These are phyloP conservation scores for Boletus rubropictus DNA, from an alignment of 768 basidiomycete genomes.

Conservation along the genomic window DNA sequence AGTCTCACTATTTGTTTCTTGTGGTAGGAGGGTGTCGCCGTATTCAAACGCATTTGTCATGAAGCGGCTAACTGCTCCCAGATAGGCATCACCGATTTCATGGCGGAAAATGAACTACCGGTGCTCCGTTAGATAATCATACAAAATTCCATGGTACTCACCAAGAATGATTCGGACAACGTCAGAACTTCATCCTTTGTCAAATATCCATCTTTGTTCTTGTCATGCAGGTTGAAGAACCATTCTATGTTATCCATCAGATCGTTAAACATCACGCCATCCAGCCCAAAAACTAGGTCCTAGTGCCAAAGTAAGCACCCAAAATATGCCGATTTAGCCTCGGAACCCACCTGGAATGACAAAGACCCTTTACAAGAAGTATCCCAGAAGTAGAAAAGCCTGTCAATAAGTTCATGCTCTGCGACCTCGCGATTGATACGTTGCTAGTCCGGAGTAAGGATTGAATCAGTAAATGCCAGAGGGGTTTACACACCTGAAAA, in stretches of 20 bases:
- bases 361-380: conserved; percentile 71
- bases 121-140: conserved; percentile 2
- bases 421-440: conserved; percentile 85
- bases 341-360: conserved; percentile 69
- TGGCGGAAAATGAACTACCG: conserved; percentile 93
- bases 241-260: conserved; percentile 98
- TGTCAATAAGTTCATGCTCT: conserved; percentile 92
- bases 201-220: conserved; percentile 91
- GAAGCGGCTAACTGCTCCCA: conserved; percentile 93
- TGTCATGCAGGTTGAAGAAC: conserved; percentile 96
- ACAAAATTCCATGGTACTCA: conserved; percentile 25
- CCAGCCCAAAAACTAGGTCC: conserved; percentile 86
- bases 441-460: conserved; percentile 44
- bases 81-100: conserved; percentile 93
- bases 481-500: conserved; percentile 55
- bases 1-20: conserved; percentile 26
- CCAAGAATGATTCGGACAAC: conserved; percentile 88
- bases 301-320: conserved; percentile 29
- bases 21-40: conserved; percentile 83
- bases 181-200: conserved; percentile 97
- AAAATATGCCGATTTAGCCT: background rate
- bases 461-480: conserved; percentile 1
- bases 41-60: conserved; percentile 99
- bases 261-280: conserved; percentile 92
- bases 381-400: conserved; percentile 96